Evolutionary conservation across 768 basidiomycete species (phyloP), one percentile per base, ranked within the genome.

Genomic region (Stropharia rugosoannulata): DNA sequence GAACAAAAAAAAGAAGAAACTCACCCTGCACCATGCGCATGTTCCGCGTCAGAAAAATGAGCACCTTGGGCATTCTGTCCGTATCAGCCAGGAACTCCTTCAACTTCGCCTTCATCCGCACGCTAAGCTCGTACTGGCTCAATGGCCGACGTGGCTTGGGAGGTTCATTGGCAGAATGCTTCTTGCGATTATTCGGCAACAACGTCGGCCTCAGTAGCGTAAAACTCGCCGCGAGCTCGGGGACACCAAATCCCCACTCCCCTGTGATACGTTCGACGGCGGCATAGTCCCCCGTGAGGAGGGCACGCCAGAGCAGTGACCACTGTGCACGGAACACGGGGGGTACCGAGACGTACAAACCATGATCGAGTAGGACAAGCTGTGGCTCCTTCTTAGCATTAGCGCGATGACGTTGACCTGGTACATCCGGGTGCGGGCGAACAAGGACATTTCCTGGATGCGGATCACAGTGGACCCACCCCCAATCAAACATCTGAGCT

Each of bases 401-500:
- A 22, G 22, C 4, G 22, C 22, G 22, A 2, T 22, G 22, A 22
- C 4, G 22, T 22, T 22, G 22, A 22, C 4, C 22, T 22, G 22
- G 22, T 22, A 22, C 62, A 13, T 65, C 64, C 16, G 85, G 84
- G 22, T 83, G 71, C 1, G 82, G 83, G 7, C 80, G 90, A 62
- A 87, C 82, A 70, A 84, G 83, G 56, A 95, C 80, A 69, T 96
- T 93, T 9, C 90, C 89, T 2, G 87, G 86, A 60, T 90, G 84
- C 0, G 83, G 84, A 54, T 86, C 84, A 65, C 93, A 93, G 68
- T 92, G 87, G 3, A 94, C 87, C 80, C 86, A 94, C 10, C 94
- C 93, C 90, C 90, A 97, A 56, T 81, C 81, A 68, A 97, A 98
- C 70, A 95, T 95, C 75, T 85, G 93, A 2, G 89, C 91, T 29